Base-by-base conservation (phyloP, 192 early-diverging fungal species). In the Gorgonomyces haynaldii region DNA sequence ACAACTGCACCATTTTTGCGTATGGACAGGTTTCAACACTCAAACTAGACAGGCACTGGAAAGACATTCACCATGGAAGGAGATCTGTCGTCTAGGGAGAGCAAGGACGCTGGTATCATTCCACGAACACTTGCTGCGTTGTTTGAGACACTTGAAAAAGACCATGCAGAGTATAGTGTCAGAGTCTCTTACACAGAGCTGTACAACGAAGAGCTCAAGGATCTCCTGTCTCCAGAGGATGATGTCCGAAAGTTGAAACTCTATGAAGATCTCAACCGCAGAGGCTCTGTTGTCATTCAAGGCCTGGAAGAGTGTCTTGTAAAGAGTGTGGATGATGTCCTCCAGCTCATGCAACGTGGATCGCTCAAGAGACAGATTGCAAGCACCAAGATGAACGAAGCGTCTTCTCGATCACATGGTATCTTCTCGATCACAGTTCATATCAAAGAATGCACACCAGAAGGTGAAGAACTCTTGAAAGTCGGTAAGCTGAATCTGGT, bases 61-160 rank as follows among this genome's bases (percentile, higher is more conserved):
- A 98, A 98, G 68, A 96, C 95, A 31, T 80, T 59, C 54, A 95
- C 94, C 1, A 98, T 98, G 91, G 89, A 98, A 52, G 90, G 91
- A 16, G 81, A 93, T 46, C 60, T 92, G 12, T n/a, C n/a, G n/a
- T n/a, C n/a, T n/a, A n/a, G n/a, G n/a, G n/a, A n/a, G n/a, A n/a
- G n/a, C n/a, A 66, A 69, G 0, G 53, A 70, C 19, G 88, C 90
- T 4, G 94, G 91, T 12, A 82, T 98, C 23, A 94, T 98, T 43
- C 94, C 91, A 0, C 79, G 94, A 42, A 78, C 85, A 0, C 69
- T 98, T 17, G 67, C 81, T 53, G 57, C 70, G 8, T 65, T 98
- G 17, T 98, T 94, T 68, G 75, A 81, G 1, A 59, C 54, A 2
- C 56, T 96, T 10, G 82, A 91, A 21, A 56, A 58, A 25, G 65